Percentiles rank a stretch among this genome's conserved stretches.
Evolutionary conservation across 768 basidiomycete genomes (phyloP).

Genomic region (Boletus pseudopeckii): DNA sequence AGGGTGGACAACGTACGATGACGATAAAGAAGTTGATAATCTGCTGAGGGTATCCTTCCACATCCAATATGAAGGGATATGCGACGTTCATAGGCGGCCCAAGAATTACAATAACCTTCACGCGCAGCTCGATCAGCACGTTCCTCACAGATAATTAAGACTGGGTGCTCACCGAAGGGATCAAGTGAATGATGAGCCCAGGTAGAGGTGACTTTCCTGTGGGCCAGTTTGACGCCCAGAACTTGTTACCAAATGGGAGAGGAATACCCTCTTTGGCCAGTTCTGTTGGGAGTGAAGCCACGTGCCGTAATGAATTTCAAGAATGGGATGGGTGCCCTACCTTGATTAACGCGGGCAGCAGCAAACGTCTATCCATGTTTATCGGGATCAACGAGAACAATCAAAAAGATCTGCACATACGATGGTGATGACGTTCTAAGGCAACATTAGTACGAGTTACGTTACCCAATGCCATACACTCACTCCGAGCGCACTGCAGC

Average conservation of each 20-base stretch:
- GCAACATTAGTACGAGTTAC: slow-evolving; percentile 1
- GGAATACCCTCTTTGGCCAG: slow-evolving; percentile 64
- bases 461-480: not conserved
- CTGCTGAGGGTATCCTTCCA: slow-evolving; percentile 47
- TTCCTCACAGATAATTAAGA: not conserved
- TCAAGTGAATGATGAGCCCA: slow-evolving; percentile 53
- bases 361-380: slow-evolving; percentile 43
- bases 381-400: not conserved
- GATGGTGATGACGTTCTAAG: slow-evolving; percentile 32
- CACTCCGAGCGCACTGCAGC: slow-evolving; percentile 36
- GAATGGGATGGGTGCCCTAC: slow-evolving; percentile 12
- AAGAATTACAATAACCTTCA: slow-evolving; percentile 50
- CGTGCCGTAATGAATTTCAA: too few relatives aligned
- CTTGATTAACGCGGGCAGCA: slow-evolving; percentile 52
- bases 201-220: slow-evolving; percentile 55
- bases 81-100: slow-evolving; percentile 50
- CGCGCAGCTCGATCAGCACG: not conserved
- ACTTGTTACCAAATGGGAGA: slow-evolving; percentile 53
- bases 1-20: slow-evolving; percentile 35
- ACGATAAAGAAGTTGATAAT: slow-evolving; percentile 57
- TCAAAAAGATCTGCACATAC: slow-evolving; percentile 12
- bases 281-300: slow-evolving; percentile 30
- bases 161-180: slow-evolving; percentile 40
- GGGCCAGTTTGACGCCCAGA: slow-evolving; percentile 65
- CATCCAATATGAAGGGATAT: slow-evolving; percentile 61